Base-by-base conservation (phyloP, 441 rosid species). In the Corymbia calophylla region DNA sequence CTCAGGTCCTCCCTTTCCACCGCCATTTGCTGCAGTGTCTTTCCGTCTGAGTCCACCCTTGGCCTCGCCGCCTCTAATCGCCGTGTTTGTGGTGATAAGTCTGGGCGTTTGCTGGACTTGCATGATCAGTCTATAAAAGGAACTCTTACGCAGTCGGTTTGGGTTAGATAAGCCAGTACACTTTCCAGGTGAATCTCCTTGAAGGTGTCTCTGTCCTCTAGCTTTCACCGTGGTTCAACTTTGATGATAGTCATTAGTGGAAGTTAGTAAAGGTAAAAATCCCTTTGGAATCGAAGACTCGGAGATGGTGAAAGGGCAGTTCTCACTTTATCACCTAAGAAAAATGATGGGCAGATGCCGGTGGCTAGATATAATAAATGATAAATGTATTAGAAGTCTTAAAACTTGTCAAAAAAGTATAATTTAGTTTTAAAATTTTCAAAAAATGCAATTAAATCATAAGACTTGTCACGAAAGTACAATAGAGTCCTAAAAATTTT, bases 11-110 rank as follows among this genome's bases (percentile, higher is more conserved):
- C 82, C 93, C 73, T 87, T 53, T 89, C 58, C 95, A 25, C 82
- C 94, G 86, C 64, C 92, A 54, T 81, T 70, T 18, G 84, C 92
- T 47, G 90, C 96, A 86, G 92, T 91, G 55, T 89, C 94, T 16
- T 95, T 97, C 81, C 84, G 47, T 62, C 84, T 70, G 25, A 35
- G 16, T 19, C 27, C 81, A 8, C 5, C 48, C 29, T 35, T 2
- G 15, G 23, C 39, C 53, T 53, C 64, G 15, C 25, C 88, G 9
- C 47, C 32, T 64, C 31, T 62, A 35, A 23, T 9, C 1, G 48
- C 19, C 27, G 47, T 21, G 27, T 70, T 10, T 48, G 2, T 70
- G 48, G 19, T 2, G 15, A 70, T 70, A 39, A 19, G 39, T 21
- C 48, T 39, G 48, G 44, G 27, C 39, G 9, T 32, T 2, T 68